These are phyloP conservation scores for Schoenoplectus triqueter DNA, from an alignment of 202 grass and related monocot genomes.

Conservation along the genomic window DNA sequence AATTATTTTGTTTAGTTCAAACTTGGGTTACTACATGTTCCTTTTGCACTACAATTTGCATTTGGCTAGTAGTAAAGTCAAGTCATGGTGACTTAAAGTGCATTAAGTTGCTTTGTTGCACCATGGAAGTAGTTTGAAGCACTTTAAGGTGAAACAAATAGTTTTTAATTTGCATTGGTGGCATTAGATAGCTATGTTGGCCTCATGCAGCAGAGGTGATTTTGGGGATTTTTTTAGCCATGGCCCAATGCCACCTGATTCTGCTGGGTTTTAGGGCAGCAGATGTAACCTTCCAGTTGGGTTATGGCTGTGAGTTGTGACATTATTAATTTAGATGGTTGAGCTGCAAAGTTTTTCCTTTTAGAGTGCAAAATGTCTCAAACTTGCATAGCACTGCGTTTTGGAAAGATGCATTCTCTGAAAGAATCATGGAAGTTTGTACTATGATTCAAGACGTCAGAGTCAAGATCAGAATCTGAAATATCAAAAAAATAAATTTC, in stretches of 20 bases:
- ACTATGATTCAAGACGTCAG: not conserved
- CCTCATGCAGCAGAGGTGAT: not conserved
- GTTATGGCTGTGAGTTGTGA: not conserved
- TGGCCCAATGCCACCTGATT: not conserved
- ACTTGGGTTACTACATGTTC: not conserved
- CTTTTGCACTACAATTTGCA: not conserved
- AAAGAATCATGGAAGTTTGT: not conserved
- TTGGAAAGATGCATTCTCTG: not conserved
- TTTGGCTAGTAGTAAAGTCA: not conserved
- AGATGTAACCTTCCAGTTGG: not conserved
- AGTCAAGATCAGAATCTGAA: not conserved
- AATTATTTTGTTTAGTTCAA: not conserved
- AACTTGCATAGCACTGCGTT: slow-evolving; percentile 10
- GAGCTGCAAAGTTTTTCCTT: too few species aligned
- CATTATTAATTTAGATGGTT: not conserved
- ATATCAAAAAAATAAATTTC: not conserved
- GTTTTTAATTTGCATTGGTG: not conserved
- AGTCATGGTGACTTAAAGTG: not conserved
- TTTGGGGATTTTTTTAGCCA: not conserved
- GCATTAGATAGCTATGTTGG: not conserved
- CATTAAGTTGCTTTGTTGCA: not conserved
- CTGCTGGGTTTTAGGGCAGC: slow-evolving; percentile 16
- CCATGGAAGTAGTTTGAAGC: not conserved
- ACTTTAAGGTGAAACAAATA: not conserved
- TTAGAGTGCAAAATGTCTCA: not conserved